Evolutionary conservation across 257 asterid species (phyloP), one percentile per base, ranked within the genome.

Genomic region (Primulina huaijiensis): DNA sequence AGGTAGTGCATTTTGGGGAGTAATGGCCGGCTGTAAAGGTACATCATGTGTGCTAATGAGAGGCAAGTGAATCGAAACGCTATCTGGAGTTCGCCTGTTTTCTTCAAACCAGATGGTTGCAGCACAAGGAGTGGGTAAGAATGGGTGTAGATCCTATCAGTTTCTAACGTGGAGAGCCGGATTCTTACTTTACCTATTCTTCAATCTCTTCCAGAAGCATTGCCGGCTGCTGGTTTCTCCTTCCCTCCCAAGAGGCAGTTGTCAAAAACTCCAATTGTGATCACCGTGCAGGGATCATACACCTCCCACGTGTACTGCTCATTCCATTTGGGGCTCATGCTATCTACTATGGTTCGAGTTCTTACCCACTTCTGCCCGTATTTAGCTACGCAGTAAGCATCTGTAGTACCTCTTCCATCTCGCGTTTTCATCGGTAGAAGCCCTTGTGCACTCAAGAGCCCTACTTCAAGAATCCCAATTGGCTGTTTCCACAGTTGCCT

Each of bases 221-320:
- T 14, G 55, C 55, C 55, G 55, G 67, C 53, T 7, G 73, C 67
- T 7, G 75, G 56, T 21, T 77, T 78, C n/a, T 74, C 77, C 25
- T 57, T 55, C 30, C 88, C 80, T 64, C 86, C 86, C 61, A 88
- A 59, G 64, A 82, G 88, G 70, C 84, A 68, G 76, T 85, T 88
- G 38, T 88, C 88, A 6, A 88, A 88, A 14, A 82, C 92, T 1
- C 85, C 95, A 2, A 88, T 2, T 16, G 95, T 88, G 38, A 86
- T 69, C 8, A 88, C 95, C 1, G 92, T 88, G 58, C 89, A 80
- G 5, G 95, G 92, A 35, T 88, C 95, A 6, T 80, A 83, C 16
- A 88, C 95, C 65, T 86, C 92, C 95, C 95, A 88, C 0, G 88
- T 82, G 75, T 88, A 88, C 29, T 88, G 95, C 84, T 87, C 95